These are phyloP conservation scores for Ochetophila trinervis DNA, from an alignment of 306 rosid species.

Conservation along the genomic window DNA sequence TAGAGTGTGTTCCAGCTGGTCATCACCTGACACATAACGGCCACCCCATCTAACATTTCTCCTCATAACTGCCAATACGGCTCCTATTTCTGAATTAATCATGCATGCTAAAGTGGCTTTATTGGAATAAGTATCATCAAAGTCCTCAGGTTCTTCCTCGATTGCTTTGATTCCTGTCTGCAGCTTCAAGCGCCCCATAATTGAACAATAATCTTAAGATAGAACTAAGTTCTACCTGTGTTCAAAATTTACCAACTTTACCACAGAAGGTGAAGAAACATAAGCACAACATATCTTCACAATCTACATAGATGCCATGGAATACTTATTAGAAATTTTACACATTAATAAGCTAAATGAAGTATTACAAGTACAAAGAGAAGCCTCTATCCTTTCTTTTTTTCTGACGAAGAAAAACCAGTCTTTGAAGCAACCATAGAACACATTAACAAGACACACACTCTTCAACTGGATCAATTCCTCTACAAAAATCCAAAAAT, in stretches of 20 bases:
- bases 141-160: constrained; percentile 92
- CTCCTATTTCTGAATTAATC: constrained; percentile 90
- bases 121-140: constrained; percentile 50
- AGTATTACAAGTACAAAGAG: not conserved
- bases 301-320: not conserved
- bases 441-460: too few species aligned
- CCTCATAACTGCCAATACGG: constrained; percentile 96
- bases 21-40: constrained; percentile 86
- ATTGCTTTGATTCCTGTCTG: constrained; percentile 71
- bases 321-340: constrained; percentile 2
- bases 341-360: constrained; percentile 9
- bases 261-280: constrained; percentile 11
- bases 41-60: constrained; percentile 97
- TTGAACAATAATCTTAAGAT: constrained; percentile 19
- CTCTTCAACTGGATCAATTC: too few species aligned
- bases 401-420: too few species aligned
- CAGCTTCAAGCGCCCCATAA: constrained; percentile 80
- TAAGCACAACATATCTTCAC: constrained; percentile 18
- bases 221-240: constrained; percentile 12
- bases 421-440: too few species aligned
- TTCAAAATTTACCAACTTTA: constrained; percentile 3
- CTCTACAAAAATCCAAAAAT: not conserved
- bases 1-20: constrained; percentile 89
- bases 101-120: constrained; percentile 84
- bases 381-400: not conserved